Evolutionary conservation across 306 rosid genomes (phyloP), one percentile per base, ranked within the genome.

Genomic region (Cicer bijugum): DNA sequence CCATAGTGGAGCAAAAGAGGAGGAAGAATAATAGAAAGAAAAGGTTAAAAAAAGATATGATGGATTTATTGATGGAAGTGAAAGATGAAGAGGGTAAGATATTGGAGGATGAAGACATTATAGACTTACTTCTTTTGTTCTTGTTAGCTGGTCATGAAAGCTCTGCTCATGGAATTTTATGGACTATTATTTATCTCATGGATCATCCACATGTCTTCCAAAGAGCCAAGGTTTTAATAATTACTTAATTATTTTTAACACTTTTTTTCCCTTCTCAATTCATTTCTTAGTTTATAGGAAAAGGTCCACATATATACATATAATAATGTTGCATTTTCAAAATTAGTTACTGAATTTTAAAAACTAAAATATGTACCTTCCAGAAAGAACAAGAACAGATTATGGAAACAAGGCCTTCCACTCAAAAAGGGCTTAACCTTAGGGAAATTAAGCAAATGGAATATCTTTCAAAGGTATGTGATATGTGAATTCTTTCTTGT

Each of bases 111-210:
- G 90, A 89, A 81, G 90, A 88, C 80, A 88, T 89, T 12, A 78
- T 78, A 9, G 97, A 89, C 74, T 51, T 92, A 15, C 84, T 92
- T 23, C 81, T 89, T 4, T 60, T 89, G 43, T 92, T 89, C 89
- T 81, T 88, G 72, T 79, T 89, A 75, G 97, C 97, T 10, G 97
- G 97, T 6, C 92, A 92, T 64, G 97, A 92, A 86, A 86, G 92
- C 78, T 84, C 96, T 5, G 93, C 92, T 52, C 96, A 89, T 72
- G 89, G 86, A 20, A 84, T 82, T 16, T 58, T 92, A 87, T 89
- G 97, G 97, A 80, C 94, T 28, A 39, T 85, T 74, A 72, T 90
- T 61, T 83, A 84, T 80, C 85, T 90, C 71, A 75, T 61, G 6
- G 67, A 90, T 35, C 67, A 87, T 63, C 93, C 96, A 10, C 77